Conservation (phyloP, 331 rosid species). For the Spiraea crenata region DNA sequence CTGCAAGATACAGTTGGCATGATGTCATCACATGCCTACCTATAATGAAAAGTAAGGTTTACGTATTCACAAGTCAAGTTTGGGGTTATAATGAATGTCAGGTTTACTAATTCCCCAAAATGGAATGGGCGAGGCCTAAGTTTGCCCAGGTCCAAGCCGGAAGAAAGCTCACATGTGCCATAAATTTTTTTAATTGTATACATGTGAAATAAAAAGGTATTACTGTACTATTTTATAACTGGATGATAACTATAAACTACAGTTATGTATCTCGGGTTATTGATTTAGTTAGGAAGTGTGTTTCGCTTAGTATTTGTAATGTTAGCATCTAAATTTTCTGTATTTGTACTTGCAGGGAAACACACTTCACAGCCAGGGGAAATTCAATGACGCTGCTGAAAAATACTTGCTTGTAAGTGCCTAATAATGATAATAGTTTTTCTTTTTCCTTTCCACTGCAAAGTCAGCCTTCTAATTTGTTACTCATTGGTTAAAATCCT, state of each 20-base stretch:
- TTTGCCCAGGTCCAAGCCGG: not conserved
- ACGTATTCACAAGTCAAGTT: not conserved
- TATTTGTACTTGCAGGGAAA: slow-evolving; percentile 65
- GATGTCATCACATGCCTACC: not conserved
- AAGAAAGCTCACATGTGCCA: not conserved
- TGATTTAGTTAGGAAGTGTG: not conserved
- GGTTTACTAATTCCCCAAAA: not conserved
- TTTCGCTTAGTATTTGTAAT: not conserved
- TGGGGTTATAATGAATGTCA: not conserved
- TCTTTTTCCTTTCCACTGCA: not conserved
- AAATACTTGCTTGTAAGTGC: slow-evolving; percentile 75
- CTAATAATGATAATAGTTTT: not conserved
- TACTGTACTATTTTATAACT: too few relatives aligned
- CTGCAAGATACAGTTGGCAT: not conserved
- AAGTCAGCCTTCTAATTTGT: not conserved
- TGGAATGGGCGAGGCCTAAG: not conserved
- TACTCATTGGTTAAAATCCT: slow-evolving; percentile 8
- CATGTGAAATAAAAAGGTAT: not conserved
- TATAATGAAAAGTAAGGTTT: not conserved
- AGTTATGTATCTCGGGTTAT: too few relatives aligned
- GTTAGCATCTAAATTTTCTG: not conserved
- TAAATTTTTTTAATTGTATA: not conserved
- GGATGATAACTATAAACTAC: too few relatives aligned
- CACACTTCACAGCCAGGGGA: slow-evolving; percentile 79
- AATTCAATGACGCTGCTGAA: slow-evolving; percentile 60